phyloP scores from a whole-genome alignment of 2,329 filamentous ascomycete species.

The Ceratocystis lukuohia region DNA sequence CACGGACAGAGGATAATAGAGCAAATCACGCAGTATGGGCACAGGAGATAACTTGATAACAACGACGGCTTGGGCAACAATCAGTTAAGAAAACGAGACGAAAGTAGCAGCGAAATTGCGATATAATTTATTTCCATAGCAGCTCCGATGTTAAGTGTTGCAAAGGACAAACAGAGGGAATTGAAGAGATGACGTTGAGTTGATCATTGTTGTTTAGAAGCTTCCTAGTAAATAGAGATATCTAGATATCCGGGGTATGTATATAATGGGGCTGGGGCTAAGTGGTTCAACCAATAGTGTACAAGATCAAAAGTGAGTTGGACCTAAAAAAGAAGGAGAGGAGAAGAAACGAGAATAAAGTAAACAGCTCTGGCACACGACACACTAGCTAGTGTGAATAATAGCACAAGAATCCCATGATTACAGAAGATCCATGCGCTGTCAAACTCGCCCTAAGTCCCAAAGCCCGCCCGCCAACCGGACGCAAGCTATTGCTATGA shows the following conservation, averaged over 20 bases:
- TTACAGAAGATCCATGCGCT: not conserved
- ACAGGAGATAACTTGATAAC: not conserved
- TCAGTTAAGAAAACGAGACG: not conserved
- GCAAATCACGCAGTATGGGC: constrained; percentile 3
- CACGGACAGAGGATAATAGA: not conserved
- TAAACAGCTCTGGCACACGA: too few relatives aligned
- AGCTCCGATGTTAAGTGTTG: not conserved
- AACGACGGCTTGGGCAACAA: not conserved
- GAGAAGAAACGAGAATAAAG: not conserved
- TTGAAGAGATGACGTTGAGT: not conserved
- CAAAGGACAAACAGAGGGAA: not conserved
- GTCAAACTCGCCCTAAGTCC: not conserved
- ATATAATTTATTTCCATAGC: not conserved
- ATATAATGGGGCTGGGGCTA: not conserved
- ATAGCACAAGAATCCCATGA: too few relatives aligned
- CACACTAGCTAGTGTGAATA: too few relatives aligned
- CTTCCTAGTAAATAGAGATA: not conserved
- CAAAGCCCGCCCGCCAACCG: not conserved
- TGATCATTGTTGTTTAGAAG: not conserved
- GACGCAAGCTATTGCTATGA: not conserved
- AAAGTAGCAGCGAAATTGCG: not conserved
- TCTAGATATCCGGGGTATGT: not conserved
- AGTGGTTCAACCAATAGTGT: not conserved
- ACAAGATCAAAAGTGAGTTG: not conserved
- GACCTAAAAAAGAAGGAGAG: not conserved